Conservation (phyloP, 2,329 filamentous ascomycete species). For the Basipetospora chlamydospora region DNA sequence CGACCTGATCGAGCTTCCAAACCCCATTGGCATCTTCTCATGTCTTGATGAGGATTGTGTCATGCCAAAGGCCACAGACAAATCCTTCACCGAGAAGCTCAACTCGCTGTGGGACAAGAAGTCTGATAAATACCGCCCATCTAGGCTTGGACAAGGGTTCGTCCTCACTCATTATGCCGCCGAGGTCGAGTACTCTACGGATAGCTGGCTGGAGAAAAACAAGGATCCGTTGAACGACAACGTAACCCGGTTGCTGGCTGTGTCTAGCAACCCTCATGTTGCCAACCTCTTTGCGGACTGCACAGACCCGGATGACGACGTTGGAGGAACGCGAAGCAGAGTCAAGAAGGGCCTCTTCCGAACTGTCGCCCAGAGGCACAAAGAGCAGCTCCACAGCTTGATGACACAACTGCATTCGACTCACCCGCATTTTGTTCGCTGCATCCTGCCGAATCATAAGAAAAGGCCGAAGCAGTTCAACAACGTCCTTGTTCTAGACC, state of each 20-base stretch:
- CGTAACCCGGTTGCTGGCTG: slow-evolving; percentile 72
- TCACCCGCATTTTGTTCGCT: slow-evolving; percentile 95
- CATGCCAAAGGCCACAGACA: slow-evolving; percentile 97
- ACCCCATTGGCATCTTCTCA: slow-evolving; percentile 97
- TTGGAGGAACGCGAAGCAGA: slow-evolving; percentile 52
- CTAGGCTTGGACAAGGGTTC: slow-evolving; percentile 80
- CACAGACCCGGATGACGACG: slow-evolving; percentile 63
- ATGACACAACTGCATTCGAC: slow-evolving; percentile 93
- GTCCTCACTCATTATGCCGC: slow-evolving; percentile 94
- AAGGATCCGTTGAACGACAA: slow-evolving; percentile 98
- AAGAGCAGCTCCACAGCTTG: slow-evolving; percentile 91
- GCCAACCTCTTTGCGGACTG: slow-evolving; percentile 80
- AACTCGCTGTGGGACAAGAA: slow-evolving; percentile 95
- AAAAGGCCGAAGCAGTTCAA: slow-evolving; percentile 90
- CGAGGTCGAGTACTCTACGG: slow-evolving; percentile 91
- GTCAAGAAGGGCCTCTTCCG: slow-evolving; percentile 97
- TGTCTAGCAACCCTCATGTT: slow-evolving; percentile 70
- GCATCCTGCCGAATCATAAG: slow-evolving; percentile 95
- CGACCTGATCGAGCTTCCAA: slow-evolving; percentile 87
- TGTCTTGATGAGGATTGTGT: slow-evolving; percentile 96
- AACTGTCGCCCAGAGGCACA: slow-evolving; percentile 91
- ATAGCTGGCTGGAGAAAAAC: slow-evolving; percentile 96
- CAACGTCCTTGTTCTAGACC: slow-evolving; percentile 84
- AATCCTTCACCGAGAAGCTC: slow-evolving; percentile 94
- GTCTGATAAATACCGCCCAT: slow-evolving; percentile 80